These are phyloP conservation scores for Iris pallida DNA, from an alignment of 116 monocot genomes.

Conservation along the genomic window DNA sequence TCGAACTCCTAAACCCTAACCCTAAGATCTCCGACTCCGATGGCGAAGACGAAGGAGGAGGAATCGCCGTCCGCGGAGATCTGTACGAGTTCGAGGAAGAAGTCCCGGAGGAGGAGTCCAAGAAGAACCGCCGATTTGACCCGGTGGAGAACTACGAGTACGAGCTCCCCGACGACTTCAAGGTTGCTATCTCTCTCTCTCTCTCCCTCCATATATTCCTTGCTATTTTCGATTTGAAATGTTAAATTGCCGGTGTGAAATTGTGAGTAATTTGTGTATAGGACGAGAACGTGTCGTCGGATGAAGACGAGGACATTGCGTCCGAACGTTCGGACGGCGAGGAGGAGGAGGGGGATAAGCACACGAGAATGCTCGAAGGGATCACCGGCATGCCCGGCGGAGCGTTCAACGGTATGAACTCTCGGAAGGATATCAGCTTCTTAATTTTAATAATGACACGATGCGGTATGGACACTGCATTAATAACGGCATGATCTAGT, in stretches of 20 bases:
- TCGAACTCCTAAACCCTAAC: constrained; percentile 23
- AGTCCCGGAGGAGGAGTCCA: constrained; percentile 69
- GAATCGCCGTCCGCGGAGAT: constrained; percentile 11
- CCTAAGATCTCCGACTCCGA: constrained; percentile 13
- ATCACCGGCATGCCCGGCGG: constrained; percentile 70
- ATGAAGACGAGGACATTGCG: constrained; percentile 61
- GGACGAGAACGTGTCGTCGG: constrained; percentile 25
- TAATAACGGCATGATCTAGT: too few relatives aligned
- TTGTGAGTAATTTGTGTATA: constrained; percentile 2
- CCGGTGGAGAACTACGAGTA: constrained; percentile 86
- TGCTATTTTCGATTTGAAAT: not conserved
- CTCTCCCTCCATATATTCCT: not conserved
- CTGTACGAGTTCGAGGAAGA: constrained; percentile 80
- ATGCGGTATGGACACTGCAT: too few relatives aligned
- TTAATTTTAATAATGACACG: too few relatives aligned
- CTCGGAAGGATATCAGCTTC: too few relatives aligned
- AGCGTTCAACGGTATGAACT: constrained; percentile 63
- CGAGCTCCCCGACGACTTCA: constrained; percentile 72
- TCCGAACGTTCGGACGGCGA: constrained; percentile 46
- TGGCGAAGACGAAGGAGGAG: constrained; percentile 9
- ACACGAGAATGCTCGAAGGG: constrained; percentile 65
- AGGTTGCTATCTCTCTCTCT: constrained; percentile 28
- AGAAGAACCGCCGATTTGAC: constrained; percentile 80
- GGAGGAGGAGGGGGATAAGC: constrained; percentile 33
- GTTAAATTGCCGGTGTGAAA: not conserved